Conservation (phyloP, 1,139 yeast species). For the Kurtzmaniella natalensis region DNA sequence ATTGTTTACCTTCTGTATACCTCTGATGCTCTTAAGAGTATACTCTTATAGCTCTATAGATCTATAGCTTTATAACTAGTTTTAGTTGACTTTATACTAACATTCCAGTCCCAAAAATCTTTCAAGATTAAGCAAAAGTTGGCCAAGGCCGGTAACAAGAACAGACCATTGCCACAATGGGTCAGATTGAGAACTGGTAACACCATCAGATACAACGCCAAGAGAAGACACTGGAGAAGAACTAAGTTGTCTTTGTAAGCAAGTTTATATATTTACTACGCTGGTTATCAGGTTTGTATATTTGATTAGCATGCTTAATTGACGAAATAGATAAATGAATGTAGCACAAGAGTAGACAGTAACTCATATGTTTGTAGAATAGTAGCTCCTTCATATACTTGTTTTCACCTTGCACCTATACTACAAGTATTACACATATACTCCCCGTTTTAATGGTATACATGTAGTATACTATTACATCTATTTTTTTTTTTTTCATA, state of each 20-base stretch:
- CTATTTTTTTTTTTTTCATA: background rate
- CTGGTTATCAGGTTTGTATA: slow-evolving; percentile 3
- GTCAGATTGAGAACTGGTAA: slow-evolving; percentile 97
- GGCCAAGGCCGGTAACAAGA: slow-evolving; percentile 98
- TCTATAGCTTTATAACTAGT: no score
- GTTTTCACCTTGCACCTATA: no score
- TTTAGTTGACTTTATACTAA: slow-evolving; percentile 6
- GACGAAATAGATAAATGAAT: no score
- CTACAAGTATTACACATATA: no score
- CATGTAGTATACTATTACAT: background rate
- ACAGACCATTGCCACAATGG: slow-evolving; percentile 99
- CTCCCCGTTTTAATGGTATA: background rate
- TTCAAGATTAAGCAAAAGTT: slow-evolving; percentile 98
- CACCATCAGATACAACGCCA: slow-evolving; percentile 98
- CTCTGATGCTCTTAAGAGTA: no score
- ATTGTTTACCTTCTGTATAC: no score
- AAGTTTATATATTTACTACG: slow-evolving; percentile 3
- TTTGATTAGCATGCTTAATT: slow-evolving; percentile 9
- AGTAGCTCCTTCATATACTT: no score
- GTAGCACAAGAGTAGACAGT: no score
- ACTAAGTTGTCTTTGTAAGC: slow-evolving; percentile 96
- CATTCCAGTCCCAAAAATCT: slow-evolving; percentile 82
- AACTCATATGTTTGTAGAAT: no score
- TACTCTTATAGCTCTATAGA: no score
- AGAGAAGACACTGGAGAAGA: slow-evolving; percentile 99